Evolutionary conservation across 257 asterid genomes (phyloP).

Genomic region (Nicotiana benthamiana): DNA sequence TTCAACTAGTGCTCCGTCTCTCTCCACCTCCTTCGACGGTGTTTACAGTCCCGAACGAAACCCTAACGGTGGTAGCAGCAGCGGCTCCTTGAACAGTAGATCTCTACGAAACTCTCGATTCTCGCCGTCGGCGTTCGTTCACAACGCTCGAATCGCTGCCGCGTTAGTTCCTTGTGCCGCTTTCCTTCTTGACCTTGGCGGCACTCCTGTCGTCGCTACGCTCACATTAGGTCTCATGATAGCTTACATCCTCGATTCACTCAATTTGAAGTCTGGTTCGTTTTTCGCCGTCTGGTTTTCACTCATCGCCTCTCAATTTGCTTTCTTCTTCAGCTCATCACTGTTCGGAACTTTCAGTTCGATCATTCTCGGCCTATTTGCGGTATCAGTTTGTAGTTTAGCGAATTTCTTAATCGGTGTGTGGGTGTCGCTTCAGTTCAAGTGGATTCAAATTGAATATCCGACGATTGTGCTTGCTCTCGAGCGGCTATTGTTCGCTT

Average conservation of each 20-base stretch:
- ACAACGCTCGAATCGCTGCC: constrained; percentile 73
- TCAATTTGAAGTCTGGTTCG: constrained; percentile 76
- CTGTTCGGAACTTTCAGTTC: constrained; percentile 49
- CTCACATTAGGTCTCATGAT: constrained; percentile 72
- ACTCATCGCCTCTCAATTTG: constrained; percentile 69
- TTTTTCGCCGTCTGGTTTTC: constrained; percentile 90
- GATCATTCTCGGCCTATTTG: constrained; percentile 45
- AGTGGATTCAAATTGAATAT: constrained; percentile 92
- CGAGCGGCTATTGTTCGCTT: constrained; percentile 82
- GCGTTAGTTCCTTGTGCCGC: constrained; percentile 80
- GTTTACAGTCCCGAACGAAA: constrained; percentile 39
- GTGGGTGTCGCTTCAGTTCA: constrained; percentile 94
- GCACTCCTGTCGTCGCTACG: constrained; percentile 81
- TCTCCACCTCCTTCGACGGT: constrained; percentile 43
- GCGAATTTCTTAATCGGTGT: constrained; percentile 82
- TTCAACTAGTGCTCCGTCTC: constrained; percentile 67
- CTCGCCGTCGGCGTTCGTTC: constrained; percentile 54
- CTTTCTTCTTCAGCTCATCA: constrained; percentile 72
- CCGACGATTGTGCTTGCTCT: constrained; percentile 86
- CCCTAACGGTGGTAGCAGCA: constrained; percentile 35
- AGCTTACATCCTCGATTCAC: constrained; percentile 84
- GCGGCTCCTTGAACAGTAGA: constrained; percentile 28
- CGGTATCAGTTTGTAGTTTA: constrained; percentile 59
- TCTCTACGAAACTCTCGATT: constrained; percentile 55
- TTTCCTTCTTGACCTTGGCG: constrained; percentile 95